A percentile compares a stretch with the other conserved stretches of the same genome.
phyloP scores from a whole-genome alignment of 495 filamentous ascomycete species.

The Hypoxylon perforatum region DNA sequence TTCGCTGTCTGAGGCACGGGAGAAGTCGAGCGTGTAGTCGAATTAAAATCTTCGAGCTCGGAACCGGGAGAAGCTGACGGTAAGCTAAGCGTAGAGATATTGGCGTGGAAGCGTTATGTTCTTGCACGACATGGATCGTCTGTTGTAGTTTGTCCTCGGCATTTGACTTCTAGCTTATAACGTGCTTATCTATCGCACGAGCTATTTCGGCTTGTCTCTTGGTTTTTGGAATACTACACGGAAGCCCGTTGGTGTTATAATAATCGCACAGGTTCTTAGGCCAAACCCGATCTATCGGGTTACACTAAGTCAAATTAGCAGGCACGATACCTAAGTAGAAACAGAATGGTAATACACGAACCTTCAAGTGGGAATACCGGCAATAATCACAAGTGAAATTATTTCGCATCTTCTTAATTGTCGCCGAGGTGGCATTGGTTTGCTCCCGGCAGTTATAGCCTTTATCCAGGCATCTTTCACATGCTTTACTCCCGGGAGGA shows the following conservation, averaged over 20 bases:
- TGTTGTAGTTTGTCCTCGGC: neutral
- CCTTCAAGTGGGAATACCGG: conserved; percentile 5
- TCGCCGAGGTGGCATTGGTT: neutral
- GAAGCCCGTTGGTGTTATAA: neutral
- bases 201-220: conserved; percentile 5
- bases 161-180: neutral
- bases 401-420: neutral
- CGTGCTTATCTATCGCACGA: neutral
- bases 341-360: neutral
- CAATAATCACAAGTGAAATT: conserved; percentile 19
- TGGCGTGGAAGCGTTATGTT: neutral
- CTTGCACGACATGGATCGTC: no score
- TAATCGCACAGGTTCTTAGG: conserved; percentile 15
- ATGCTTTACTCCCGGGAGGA: neutral
- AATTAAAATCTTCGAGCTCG: neutral
- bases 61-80: neutral
- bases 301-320: conserved; percentile 4
- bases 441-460: conserved; percentile 6
- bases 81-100: neutral
- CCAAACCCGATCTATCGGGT: conserved; percentile 5
- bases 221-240: conserved; percentile 2
- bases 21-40: neutral
- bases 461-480: conserved; percentile 13
- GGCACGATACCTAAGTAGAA: neutral
- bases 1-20: neutral